phyloP scores from a whole-genome alignment of 257 asterid species.

The Paulownia fortunei region DNA sequence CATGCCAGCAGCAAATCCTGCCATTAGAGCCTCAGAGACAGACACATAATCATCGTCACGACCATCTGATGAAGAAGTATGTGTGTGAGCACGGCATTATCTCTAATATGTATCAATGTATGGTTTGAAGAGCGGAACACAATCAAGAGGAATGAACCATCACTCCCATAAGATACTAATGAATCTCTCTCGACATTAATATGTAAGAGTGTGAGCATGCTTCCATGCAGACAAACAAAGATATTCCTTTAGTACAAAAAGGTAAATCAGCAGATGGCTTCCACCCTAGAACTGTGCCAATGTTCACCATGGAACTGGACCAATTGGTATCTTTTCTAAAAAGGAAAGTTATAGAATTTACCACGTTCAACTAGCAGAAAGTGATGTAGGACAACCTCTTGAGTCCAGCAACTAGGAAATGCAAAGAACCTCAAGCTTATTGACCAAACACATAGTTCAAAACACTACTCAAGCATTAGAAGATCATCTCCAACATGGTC shows the following conservation, averaged over 20 bases:
- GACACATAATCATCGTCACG: slow-evolving; percentile 55
- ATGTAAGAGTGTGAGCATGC: neutral
- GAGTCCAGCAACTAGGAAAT: neutral
- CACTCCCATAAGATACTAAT: slow-evolving; percentile 42
- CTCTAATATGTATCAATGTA: slow-evolving; percentile 23
- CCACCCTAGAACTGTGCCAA: neutral
- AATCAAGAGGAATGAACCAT: neutral
- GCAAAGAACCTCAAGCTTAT: neutral
- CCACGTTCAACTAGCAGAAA: neutral
- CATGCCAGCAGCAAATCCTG: slow-evolving; percentile 86
- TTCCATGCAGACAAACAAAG: neutral
- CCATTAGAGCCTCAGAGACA: slow-evolving; percentile 80
- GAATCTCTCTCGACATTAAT: slow-evolving; percentile 38
- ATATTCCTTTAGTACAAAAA: neutral
- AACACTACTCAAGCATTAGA: neutral
- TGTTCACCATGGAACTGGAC: neutral
- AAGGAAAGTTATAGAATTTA: neutral
- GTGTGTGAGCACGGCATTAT: slow-evolving; percentile 29
- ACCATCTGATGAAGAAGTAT: slow-evolving; percentile 64
- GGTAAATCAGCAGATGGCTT: slow-evolving; percentile 16
- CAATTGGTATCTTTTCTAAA: neutral
- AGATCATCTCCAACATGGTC: neutral
- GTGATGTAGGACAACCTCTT: neutral
- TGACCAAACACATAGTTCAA: neutral
- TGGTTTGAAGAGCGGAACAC: slow-evolving; percentile 14